Conservation (phyloP, 495 filamentous ascomycete species). For the Neurospora sp. region DNA sequence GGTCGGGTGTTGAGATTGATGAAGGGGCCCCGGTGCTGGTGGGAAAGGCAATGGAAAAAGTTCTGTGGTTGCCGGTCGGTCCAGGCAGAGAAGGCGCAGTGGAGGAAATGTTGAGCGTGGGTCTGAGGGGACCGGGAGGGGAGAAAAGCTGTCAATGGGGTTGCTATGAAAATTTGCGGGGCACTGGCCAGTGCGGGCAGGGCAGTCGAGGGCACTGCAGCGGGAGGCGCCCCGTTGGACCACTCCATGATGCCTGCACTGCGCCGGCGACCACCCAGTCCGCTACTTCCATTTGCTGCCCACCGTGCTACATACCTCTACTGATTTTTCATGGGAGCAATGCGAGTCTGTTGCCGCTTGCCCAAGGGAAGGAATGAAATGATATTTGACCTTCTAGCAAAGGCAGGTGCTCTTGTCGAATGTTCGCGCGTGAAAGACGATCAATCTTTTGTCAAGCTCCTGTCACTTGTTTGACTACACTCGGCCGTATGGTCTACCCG, state of each 20-base stretch:
- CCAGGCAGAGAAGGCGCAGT: constrained; percentile 1
- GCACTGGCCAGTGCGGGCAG: constrained; percentile 13
- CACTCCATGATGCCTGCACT: not conserved
- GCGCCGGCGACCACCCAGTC: not conserved
- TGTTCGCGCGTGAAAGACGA: not conserved
- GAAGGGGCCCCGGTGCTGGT: not conserved
- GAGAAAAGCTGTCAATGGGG: constrained; percentile 19
- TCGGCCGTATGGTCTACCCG: not conserved
- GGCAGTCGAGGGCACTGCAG: not conserved
- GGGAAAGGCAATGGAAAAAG: not conserved
- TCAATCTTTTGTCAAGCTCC: not conserved
- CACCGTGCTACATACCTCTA: not conserved
- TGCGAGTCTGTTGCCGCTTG: not conserved
- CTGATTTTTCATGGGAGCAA: not conserved
- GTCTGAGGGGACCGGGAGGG: constrained; percentile 9
- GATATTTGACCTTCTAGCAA: not conserved
- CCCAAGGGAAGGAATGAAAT: not conserved
- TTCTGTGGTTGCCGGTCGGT: not conserved
- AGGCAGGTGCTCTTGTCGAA: not conserved
- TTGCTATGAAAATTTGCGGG: constrained; percentile 21
- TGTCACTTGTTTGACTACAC: not conserved
- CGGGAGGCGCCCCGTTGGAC: not conserved
- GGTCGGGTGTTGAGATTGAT: not conserved
- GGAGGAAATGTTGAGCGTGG: constrained; percentile 20
- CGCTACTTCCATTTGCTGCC: not conserved